Evolutionary conservation across 768 basidiomycete genomes (phyloP).

Genomic region (Phaffia australis): DNA sequence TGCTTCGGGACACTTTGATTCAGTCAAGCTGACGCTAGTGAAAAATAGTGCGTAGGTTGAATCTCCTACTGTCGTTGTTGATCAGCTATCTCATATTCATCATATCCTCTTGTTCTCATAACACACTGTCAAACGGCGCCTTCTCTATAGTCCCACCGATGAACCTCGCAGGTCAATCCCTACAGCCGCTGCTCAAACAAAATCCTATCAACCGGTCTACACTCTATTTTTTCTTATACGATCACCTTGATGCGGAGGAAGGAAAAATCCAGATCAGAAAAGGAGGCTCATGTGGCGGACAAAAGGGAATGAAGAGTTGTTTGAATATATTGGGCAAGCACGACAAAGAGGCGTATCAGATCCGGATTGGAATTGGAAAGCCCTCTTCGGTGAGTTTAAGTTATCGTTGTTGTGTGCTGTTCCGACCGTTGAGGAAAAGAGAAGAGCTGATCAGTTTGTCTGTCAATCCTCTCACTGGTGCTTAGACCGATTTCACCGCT

Average conservation of each 20-base stretch:
- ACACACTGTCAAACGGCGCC: too few relatives aligned
- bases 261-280: conserved; percentile 5
- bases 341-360: background rate
- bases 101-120: background rate
- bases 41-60: background rate
- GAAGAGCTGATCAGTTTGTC: too few relatives aligned
- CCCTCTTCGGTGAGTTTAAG: background rate
- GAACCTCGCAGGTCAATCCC: conserved; percentile 6
- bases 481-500: too few relatives aligned
- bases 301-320: conserved; percentile 1
- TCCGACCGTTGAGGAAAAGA: too few relatives aligned
- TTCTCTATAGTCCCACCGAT: background rate
- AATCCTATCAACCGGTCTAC: conserved; percentile 5
- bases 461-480: too few relatives aligned
- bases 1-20: background rate
- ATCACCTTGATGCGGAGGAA: conserved; percentile 14
- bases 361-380: conserved; percentile 1
- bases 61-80: background rate
- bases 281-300: background rate
- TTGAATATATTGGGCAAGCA: conserved; percentile 1
- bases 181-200: background rate
- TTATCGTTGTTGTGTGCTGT: too few relatives aligned
- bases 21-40: conserved; percentile 8
- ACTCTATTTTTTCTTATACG: conserved; percentile 6
- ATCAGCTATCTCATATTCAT: background rate